These are phyloP conservation scores for Quercus glauca DNA, from an alignment of 306 rosid genomes.

Conservation along the genomic window DNA sequence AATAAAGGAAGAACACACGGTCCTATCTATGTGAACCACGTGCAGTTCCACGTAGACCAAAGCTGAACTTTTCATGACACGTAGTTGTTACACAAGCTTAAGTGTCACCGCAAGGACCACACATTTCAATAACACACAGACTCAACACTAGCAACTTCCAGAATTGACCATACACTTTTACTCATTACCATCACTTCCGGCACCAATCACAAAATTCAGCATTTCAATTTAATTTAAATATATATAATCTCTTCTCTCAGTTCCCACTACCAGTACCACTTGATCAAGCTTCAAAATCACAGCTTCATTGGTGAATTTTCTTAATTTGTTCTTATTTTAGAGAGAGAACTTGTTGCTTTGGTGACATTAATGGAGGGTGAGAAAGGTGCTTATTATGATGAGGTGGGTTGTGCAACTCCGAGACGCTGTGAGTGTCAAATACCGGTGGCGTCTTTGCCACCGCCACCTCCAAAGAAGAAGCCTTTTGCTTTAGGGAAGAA, in stretches of 20 bases:
- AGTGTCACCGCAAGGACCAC: conserved; percentile 15
- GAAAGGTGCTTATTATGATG: not conserved
- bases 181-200: not conserved
- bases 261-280: too few relatives aligned
- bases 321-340: not conserved
- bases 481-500: conserved; percentile 24
- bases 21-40: not conserved
- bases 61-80: not conserved
- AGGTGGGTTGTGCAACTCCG: conserved; percentile 52
- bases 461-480: conserved; percentile 71
- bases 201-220: not conserved
- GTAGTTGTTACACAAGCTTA: not conserved
- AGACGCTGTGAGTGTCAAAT: conserved; percentile 49
- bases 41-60: not conserved
- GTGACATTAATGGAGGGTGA: not conserved
- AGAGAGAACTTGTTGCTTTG: not conserved
- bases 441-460: conserved; percentile 38
- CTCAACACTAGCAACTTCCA: conserved; percentile 10
- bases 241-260: not conserved
- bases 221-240: not conserved
- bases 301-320: not conserved
- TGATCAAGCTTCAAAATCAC: not conserved
- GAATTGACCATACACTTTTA: conserved; percentile 2
- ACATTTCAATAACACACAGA: not conserved
- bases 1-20: not conserved